A percentile compares a stretch with the other conserved stretches of the same genome.
phyloP scores from a whole-genome alignment of 352 stramenopile genomes.

The Phytophthora fragariae region DNA sequence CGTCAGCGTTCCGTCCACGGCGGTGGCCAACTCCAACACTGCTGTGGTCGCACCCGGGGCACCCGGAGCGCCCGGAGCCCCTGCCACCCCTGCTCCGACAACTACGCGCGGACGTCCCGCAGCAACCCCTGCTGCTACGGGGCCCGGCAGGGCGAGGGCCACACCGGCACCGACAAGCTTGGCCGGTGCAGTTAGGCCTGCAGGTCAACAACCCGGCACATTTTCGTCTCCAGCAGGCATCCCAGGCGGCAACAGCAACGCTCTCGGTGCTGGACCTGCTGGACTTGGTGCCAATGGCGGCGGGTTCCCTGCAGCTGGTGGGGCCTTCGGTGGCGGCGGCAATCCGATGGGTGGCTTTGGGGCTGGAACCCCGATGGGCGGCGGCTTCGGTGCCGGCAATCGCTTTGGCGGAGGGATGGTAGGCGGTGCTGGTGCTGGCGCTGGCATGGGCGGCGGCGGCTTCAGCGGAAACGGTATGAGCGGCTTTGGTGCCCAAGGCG shows the following conservation, averaged over 20 bases:
- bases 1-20: constrained; percentile 29
- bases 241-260: constrained; percentile 1
- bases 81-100: background rate
- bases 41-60: constrained; percentile 22
- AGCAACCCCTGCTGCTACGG: no score
- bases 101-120: no score
- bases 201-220: constrained; percentile 10
- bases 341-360: no score
- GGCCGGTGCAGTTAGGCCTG: background rate
- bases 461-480: constrained; percentile 7
- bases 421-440: constrained; percentile 6
- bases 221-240: background rate
- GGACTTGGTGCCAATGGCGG: background rate
- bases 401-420: constrained; percentile 8
- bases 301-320: no score
- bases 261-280: background rate
- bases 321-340: no score
- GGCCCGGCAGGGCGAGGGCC: no score
- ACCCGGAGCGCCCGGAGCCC: constrained; percentile 5
- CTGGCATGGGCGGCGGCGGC: background rate
- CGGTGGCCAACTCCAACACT: constrained; percentile 34
- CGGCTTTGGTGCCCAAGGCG: constrained; percentile 19
- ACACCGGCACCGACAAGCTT: constrained; percentile 4
- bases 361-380: background rate
- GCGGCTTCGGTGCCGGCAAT: constrained; percentile 22